Conservation (phyloP, 768 basidiomycete genomes). For the Russula olivacea region DNA sequence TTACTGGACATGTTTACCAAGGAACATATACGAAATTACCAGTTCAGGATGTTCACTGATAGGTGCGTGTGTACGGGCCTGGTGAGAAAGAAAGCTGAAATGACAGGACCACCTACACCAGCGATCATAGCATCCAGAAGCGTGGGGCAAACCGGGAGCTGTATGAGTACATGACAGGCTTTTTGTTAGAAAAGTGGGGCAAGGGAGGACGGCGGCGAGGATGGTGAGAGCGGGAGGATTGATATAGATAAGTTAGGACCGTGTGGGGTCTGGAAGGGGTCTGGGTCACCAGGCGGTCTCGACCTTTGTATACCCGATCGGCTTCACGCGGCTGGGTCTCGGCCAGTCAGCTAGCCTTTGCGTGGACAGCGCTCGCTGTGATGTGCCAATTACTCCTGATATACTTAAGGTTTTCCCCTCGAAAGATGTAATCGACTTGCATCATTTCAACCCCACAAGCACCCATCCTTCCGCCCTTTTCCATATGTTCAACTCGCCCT, state of each 20-base stretch:
- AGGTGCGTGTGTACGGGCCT: slow-evolving; percentile 43
- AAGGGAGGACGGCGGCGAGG: slow-evolving; percentile 64
- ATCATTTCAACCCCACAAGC: slow-evolving; percentile 3
- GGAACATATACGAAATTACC: slow-evolving; percentile 62
- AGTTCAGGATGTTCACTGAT: slow-evolving; percentile 97
- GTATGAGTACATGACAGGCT: slow-evolving; percentile 78
- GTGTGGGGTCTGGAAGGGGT: background rate
- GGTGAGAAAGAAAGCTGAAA: background rate
- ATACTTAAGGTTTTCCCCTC: too few species aligned
- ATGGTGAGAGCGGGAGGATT: slow-evolving; percentile 37
- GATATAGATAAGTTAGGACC: background rate
- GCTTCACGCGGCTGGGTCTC: slow-evolving; percentile 13
- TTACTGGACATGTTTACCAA: slow-evolving; percentile 89
- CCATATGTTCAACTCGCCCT: slow-evolving; percentile 16
- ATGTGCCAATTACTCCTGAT: background rate
- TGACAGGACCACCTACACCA: slow-evolving; percentile 28
- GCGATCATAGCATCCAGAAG: slow-evolving; percentile 71
- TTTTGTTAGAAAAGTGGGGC: slow-evolving; percentile 91
- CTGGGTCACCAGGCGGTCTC: slow-evolving; percentile 2
- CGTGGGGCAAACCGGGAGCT: slow-evolving; percentile 81
- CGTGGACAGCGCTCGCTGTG: background rate
- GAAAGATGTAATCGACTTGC: slow-evolving; percentile 12
- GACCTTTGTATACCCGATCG: slow-evolving; percentile 19
- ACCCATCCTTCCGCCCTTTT: background rate
- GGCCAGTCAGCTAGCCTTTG: background rate